Conservation (phyloP, 2,329 filamentous ascomycete species). For the Phaeosphaeria sp. region DNA sequence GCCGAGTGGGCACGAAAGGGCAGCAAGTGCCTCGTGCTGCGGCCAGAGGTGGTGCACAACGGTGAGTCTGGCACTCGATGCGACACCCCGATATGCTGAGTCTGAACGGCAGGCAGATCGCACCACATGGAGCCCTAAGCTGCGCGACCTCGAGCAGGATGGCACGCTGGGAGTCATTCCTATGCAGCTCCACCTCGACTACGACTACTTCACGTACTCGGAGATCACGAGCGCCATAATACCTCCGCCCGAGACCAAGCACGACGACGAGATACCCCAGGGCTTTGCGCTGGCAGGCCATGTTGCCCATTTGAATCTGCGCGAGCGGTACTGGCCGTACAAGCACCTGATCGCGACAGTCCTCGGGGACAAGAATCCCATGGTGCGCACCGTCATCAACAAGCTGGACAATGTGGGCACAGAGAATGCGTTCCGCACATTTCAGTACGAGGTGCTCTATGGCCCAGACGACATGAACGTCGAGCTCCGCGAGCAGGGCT, state of each 20-base stretch:
- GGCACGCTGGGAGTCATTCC: constrained; percentile 75
- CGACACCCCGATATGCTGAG: constrained; percentile 32
- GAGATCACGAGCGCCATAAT: constrained; percentile 85
- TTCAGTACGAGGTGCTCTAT: constrained; percentile 86
- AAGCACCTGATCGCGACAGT: constrained; percentile 86
- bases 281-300: constrained; percentile 92
- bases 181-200: constrained; percentile 77
- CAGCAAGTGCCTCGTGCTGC: constrained; percentile 55
- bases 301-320: constrained; percentile 92
- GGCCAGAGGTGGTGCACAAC: constrained; percentile 50
- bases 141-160: constrained; percentile 71
- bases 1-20: constrained; percentile 58
- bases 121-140: constrained; percentile 75
- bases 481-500: constrained; percentile 79
- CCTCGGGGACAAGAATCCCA: constrained; percentile 85
- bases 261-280: constrained; percentile 79
- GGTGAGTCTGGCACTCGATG: constrained; percentile 33
- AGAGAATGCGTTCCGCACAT: constrained; percentile 87
- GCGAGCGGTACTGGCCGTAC: constrained; percentile 81
- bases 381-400: constrained; percentile 89
- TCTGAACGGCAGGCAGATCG: constrained; percentile 61
- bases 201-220: constrained; percentile 84
- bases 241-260: constrained; percentile 70
- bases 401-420: constrained; percentile 89
- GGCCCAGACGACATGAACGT: constrained; percentile 86